A percentile compares a stretch with the other conserved stretches of the same genome.
phyloP scores from a whole-genome alignment of 2,329 filamentous ascomycete species.

The Cladosporium sp. region DNA sequence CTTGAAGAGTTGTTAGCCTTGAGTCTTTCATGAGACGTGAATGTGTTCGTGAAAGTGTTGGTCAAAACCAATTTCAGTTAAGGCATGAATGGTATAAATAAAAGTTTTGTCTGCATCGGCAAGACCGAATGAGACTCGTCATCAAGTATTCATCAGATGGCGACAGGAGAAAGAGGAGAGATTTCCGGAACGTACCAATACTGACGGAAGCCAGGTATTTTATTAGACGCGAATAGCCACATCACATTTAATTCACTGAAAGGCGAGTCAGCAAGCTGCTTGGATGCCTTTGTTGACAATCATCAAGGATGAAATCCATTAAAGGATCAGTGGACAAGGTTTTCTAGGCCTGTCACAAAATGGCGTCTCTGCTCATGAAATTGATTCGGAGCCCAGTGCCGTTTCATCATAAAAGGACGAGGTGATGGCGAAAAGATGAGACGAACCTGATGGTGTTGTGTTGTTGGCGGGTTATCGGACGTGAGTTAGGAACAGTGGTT shows the following conservation, averaged over 20 bases:
- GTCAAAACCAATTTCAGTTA: conserved; percentile 17
- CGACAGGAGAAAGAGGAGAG: conserved; percentile 9
- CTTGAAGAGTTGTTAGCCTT: conserved; percentile 39
- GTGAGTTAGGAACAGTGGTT: too few relatives aligned
- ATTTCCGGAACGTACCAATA: background rate
- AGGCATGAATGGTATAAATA: conserved; percentile 36
- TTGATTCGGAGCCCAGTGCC: conserved; percentile 37
- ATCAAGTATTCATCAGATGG: conserved; percentile 34
- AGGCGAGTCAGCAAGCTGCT: conserved; percentile 4
- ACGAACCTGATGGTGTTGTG: conserved; percentile 5
- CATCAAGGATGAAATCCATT: conserved; percentile 1
- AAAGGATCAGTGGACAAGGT: conserved; percentile 39
- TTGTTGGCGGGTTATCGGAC: too few relatives aligned
- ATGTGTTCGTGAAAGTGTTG: conserved; percentile 6
- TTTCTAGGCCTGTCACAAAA: conserved; percentile 42
- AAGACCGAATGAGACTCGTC: conserved; percentile 38
- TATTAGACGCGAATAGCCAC: background rate
- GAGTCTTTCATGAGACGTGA: conserved; percentile 30
- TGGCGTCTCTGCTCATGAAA: conserved; percentile 32
- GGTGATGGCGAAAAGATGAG: background rate
- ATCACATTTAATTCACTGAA: too few relatives aligned
- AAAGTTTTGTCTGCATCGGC: conserved; percentile 35
- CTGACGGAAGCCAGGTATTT: too few relatives aligned
- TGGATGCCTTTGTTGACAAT: conserved; percentile 1
- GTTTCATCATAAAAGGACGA: conserved; percentile 30